Evolutionary conservation across 1,284 basidiomycete species (phyloP).

Genomic region (Stygiomarasmius scandens): DNA sequence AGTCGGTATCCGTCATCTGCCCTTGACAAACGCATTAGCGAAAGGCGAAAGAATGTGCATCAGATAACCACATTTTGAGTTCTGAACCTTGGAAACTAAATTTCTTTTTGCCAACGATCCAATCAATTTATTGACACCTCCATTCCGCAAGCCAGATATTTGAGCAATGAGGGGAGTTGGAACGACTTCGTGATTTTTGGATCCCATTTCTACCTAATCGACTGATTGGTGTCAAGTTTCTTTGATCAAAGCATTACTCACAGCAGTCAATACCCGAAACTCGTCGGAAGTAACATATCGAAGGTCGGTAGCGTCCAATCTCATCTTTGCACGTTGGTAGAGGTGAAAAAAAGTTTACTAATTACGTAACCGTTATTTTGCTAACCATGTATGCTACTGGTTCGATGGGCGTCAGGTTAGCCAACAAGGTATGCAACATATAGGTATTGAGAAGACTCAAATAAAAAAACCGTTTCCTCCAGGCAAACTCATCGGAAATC

Average conservation of each 20-base stretch:
- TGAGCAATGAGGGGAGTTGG: slow-evolving; percentile 88
- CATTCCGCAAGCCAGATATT: slow-evolving; percentile 88
- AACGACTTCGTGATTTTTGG: slow-evolving; percentile 97
- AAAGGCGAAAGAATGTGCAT: background rate
- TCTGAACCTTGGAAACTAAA: slow-evolving; percentile 88
- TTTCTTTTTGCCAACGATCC: slow-evolving; percentile 91
- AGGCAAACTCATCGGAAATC: slow-evolving; percentile 24
- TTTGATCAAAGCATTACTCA: slow-evolving; percentile 40
- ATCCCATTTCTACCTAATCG: slow-evolving; percentile 92
- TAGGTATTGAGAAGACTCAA: background rate
- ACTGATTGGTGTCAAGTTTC: background rate
- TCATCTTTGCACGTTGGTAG: slow-evolving; percentile 57
- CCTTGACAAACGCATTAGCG: slow-evolving; percentile 13
- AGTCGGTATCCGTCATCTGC: slow-evolving; percentile 95
- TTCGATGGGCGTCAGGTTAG: slow-evolving; percentile 20
- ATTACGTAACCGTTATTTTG: background rate
- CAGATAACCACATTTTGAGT: slow-evolving; percentile 75
- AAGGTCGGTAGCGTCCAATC: slow-evolving; percentile 93
- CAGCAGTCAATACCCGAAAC: slow-evolving; percentile 92
- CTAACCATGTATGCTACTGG: slow-evolving; percentile 17
- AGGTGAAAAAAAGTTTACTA: background rate
- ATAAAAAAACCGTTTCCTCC: background rate
- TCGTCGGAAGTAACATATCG: slow-evolving; percentile 92
- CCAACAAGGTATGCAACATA: slow-evolving; percentile 24
- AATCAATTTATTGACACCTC: slow-evolving; percentile 92